Conservation (phyloP, 73 alveolate species). For the Paramecium octaurelia region DNA sequence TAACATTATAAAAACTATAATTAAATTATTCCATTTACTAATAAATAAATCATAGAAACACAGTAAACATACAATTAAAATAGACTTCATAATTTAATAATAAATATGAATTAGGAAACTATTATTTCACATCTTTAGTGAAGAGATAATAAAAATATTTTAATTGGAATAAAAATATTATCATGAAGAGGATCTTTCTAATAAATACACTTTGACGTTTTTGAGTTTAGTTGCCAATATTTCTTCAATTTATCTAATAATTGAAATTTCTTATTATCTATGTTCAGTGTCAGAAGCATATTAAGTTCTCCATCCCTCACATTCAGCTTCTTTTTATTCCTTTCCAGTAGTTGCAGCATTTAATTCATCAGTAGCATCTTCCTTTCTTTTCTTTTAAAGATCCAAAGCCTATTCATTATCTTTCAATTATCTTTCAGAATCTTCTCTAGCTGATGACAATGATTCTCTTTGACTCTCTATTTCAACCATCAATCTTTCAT, state of each 20-base stretch:
- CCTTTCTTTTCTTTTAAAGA: background rate
- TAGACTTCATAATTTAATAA: background rate
- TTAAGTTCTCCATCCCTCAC: background rate
- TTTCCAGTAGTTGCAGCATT: background rate
- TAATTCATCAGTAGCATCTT: background rate
- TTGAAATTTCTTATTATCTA: background rate
- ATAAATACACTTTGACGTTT: background rate
- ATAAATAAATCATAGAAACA: background rate
- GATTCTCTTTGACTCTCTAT: background rate
- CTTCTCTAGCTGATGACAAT: background rate
- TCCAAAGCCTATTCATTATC: background rate
- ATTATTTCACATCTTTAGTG: background rate
- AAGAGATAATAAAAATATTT: background rate
- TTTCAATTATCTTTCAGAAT: background rate
- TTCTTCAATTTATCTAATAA: background rate
- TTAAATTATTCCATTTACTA: background rate
- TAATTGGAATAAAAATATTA: background rate
- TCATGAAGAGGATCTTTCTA: background rate
- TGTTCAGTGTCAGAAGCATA: background rate
- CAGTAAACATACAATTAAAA: background rate
- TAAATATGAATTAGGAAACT: background rate
- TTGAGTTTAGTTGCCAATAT: background rate
- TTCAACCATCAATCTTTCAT: background rate
- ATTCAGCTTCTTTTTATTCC: background rate
- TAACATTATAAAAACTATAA: background rate